Percentiles rank a stretch among this genome's conserved stretches.
Evolutionary conservation across 2,329 filamentous ascomycete genomes (phyloP).

Genomic region (Colletotrichum lindemuthianum): DNA sequence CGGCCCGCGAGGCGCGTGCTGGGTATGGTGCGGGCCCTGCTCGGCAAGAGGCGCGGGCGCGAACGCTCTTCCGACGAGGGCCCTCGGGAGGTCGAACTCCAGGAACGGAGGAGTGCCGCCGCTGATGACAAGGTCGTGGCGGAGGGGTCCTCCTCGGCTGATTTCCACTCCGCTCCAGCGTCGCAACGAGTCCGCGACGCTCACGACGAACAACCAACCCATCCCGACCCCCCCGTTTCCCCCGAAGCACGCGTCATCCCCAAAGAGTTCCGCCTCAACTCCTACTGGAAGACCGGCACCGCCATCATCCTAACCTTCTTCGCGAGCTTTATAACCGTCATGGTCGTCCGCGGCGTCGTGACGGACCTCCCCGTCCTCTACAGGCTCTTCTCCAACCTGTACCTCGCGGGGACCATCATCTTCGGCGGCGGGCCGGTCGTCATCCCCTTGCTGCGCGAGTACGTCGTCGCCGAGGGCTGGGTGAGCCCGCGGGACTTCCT

Average conservation of each 20-base stretch:
- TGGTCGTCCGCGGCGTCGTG: constrained; percentile 56
- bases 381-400: constrained; percentile 73
- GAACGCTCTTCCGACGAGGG: not conserved
- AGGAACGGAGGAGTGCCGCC: not conserved
- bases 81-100: not conserved
- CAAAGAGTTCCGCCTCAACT: constrained; percentile 40
- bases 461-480: constrained; percentile 71
- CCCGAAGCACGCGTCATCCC: constrained; percentile 43
- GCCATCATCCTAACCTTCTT: constrained; percentile 57
- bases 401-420: constrained; percentile 72
- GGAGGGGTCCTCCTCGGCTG: not conserved
- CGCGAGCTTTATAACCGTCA: constrained; percentile 61
- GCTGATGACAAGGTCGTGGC: not conserved
- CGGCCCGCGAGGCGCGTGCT: constrained; percentile 42
- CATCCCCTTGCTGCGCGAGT: constrained; percentile 64
- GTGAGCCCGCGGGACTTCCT: constrained; percentile 73
- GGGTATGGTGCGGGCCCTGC: constrained; percentile 3
- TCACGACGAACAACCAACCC: not conserved
- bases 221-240: constrained; percentile 27
- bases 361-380: constrained; percentile 54
- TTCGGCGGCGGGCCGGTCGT: constrained; percentile 69
- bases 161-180: not conserved
- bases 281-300: constrained; percentile 51
- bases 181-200: not conserved
- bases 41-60: constrained; percentile 11